phyloP scores from a whole-genome alignment of 1,284 basidiomycete genomes.

The Trichosporon sp. region DNA sequence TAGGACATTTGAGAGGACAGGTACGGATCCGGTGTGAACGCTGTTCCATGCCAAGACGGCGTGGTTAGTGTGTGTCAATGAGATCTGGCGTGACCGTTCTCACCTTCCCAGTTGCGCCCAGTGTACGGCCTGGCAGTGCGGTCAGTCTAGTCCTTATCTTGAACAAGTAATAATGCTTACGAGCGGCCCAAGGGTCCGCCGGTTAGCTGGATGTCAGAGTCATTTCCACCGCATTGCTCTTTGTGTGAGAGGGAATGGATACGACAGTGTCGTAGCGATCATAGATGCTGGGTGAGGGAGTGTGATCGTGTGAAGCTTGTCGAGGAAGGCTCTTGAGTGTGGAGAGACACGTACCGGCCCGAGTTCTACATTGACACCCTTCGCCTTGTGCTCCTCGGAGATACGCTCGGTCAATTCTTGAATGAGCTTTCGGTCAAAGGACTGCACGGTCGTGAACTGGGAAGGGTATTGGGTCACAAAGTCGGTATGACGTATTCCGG shows the following conservation, averaged over 20 bases:
- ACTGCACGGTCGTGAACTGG: conserved; percentile 58
- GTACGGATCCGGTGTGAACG: conserved; percentile 57
- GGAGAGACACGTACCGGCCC: conserved; percentile 42
- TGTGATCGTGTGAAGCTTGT: conserved; percentile 11
- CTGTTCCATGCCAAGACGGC: conserved; percentile 28
- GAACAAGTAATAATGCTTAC: conserved; percentile 30
- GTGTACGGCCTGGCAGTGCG: conserved; percentile 42
- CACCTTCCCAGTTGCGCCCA: conserved; percentile 58
- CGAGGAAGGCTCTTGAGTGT: background rate
- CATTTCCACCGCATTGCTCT: background rate
- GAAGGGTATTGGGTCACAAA: conserved; percentile 58
- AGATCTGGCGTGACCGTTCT: conserved; percentile 17
- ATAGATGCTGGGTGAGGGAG: background rate
- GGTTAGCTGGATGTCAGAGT: conserved; percentile 45
- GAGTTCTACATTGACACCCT: conserved; percentile 53
- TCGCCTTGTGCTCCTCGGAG: conserved; percentile 58
- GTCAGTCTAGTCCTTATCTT: background rate
- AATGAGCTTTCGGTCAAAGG: conserved; percentile 58
- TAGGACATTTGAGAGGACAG: conserved; percentile 53
- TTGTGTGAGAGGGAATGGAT: background rate
- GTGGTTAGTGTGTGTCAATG: conserved; percentile 4
- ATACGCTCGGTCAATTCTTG: conserved; percentile 56
- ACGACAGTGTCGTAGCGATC: conserved; percentile 4
- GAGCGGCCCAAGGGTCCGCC: conserved; percentile 57
- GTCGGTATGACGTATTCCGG: conserved; percentile 53